Base-by-base conservation (phyloP, 768 basidiomycete species). In the Pholiota molesta region DNA sequence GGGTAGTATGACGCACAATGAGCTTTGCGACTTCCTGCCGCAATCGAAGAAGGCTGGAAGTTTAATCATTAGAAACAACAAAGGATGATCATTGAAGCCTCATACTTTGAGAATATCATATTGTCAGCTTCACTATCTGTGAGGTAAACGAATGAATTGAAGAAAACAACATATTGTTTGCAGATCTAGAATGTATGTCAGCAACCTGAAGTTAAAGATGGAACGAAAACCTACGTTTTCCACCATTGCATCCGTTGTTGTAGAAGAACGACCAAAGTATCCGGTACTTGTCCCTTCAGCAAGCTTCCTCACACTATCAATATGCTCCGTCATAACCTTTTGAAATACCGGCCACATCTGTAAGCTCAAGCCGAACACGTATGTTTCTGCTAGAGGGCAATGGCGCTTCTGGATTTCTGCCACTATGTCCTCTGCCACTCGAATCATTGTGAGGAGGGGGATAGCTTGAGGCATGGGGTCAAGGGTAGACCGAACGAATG, bases 101-200 rank as follows among this genome's bases (percentile, higher is more conserved):
- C 87, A 66, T 70, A 97, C 97, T 95, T 95, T 23, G 91, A 87
- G 70, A 97, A 97, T 52, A 99, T 91, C 95, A 98, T 97, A 9
- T 93, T 93, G 72, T 97, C 96, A 66, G 97, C 94, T 44, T 87
- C 89, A 62, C 92, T 89, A 40, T 84, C 84, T 3, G 92, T 93
- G 65, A 99, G 76, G 29, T 86, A 84, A 21, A 96, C 86, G 64
- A 95, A 87, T 2, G 90, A 87, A 62, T 87, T 89, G 80, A 99
- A 99, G 68, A 97, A 72, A 16, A 79, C 78, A 14, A 89, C 81
- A 73, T 99, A 99, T 60, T 88, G 86, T 54, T 80, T 82, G 71
- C 90, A 92, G 14, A 95, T 85, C 91, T 84, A 37, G 23, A 29
- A 33, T 26, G 10, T 23, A 19, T 60, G 37, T 33, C 29, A 26